Percentiles rank a stretch among this genome's conserved stretches.
Conservation (phyloP, 495 filamentous ascomycete genomes). For the Neurospora sp. region DNA sequence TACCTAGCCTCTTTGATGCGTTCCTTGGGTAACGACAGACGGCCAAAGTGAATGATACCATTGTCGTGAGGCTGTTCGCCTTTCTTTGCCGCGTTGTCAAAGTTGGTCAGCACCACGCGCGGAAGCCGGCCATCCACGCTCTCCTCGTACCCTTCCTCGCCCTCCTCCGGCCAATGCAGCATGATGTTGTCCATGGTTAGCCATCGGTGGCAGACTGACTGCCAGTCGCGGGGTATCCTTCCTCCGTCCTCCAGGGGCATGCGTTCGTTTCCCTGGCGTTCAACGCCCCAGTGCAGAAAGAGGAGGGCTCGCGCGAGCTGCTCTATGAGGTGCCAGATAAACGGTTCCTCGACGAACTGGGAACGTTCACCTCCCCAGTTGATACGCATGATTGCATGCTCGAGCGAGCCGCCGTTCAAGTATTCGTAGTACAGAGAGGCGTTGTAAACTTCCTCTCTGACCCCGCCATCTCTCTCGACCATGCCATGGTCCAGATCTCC, state of each 20-base stretch:
- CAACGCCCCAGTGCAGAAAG: conserved; percentile 3
- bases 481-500: not conserved
- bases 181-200: not conserved
- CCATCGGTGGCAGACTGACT: not conserved
- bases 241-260: not conserved
- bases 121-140: not conserved
- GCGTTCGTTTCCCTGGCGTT: not conserved
- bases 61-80: not conserved
- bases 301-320: conserved; percentile 7
- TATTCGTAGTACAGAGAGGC: conserved; percentile 7
- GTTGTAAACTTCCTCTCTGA: not conserved
- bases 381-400: conserved; percentile 2
- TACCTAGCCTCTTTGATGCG: not conserved
- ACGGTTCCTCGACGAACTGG: conserved; percentile 2
- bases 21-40: not conserved
- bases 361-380: not conserved
- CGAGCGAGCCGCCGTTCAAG: conserved; percentile 7
- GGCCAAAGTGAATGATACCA: not conserved
- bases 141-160: not conserved
- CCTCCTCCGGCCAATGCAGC: not conserved
- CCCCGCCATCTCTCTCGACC: not conserved
- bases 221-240: not conserved
- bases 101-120: not conserved
- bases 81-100: not conserved
- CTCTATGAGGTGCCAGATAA: conserved; percentile 11